Evolutionary conservation across 257 asterid species (phyloP), one percentile per base, ranked within the genome.

Genomic region (Ajuga chamaepitys): DNA sequence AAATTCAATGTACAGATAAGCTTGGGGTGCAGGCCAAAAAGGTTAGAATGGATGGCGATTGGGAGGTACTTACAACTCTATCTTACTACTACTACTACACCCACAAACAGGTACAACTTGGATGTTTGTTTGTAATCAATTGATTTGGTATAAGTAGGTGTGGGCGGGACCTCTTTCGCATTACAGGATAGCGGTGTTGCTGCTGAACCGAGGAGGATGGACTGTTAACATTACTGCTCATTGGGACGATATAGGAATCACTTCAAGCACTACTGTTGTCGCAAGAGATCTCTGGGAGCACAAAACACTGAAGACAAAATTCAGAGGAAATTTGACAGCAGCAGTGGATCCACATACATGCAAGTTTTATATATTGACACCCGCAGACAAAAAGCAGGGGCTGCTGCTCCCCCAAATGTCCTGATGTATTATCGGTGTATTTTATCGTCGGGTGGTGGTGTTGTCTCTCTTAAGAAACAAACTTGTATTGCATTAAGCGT

Each of bases 221-320:
- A 58, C 59, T 3, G 54, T 62, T 1, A 2, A 75, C 46, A 76
- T 85, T 9, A 79, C 88, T 2, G 95, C 95, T 17, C 83, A 82
- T 35, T 90, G 97, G 97, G 88, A 87, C 62, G 96, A 90, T 20
- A 75, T 87, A 1, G 97, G 95, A 9, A 40, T 90, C 51, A 75
- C 87, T 44, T 80, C 72, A 1, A 44, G 30, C 11, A 76, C 79
- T 35, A 8, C 60, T 42, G 87, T 81, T 5, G 16, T 42, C 41
- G 92, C 82, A 41, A 76, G 92, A 59, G 95, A 87, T 74, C 83
- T 87, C 12, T 90, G 97, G 97, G 72, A 87, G 95, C 96, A 82
- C 81, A 63, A 76, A 78, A 85, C 84, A 1, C 60, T 87, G 65
- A 55, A 70, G 72, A 68, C 78, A 17, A 69, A 48, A 40, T 84